Conservation (phyloP, 164 flowering plant species). For the Warburgia ugandensis region DNA sequence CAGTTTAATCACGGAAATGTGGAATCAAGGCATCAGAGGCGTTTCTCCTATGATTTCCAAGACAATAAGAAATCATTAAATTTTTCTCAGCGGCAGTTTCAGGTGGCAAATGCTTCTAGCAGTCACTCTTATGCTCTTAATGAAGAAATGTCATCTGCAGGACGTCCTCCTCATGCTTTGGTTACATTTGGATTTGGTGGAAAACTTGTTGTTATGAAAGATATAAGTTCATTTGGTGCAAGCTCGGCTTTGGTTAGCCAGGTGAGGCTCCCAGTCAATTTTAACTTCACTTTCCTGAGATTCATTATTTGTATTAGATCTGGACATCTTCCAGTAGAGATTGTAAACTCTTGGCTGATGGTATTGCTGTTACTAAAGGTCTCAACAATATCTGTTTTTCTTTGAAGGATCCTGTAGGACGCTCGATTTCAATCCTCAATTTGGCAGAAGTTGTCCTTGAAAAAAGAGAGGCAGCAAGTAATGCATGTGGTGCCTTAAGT, state of each 20-base stretch:
- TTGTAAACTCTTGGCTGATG: background rate
- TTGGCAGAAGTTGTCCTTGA: slow-evolving; percentile 56
- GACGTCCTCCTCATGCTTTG: slow-evolving; percentile 92
- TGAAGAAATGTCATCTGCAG: slow-evolving; percentile 69
- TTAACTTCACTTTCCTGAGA: background rate
- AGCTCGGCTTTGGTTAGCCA: slow-evolving; percentile 47
- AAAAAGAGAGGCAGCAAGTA: slow-evolving; percentile 23
- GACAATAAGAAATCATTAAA: slow-evolving; percentile 29
- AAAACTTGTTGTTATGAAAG: slow-evolving; percentile 79
- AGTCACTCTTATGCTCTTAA: slow-evolving; percentile 31
- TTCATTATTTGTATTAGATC: background rate
- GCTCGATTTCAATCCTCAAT: slow-evolving; percentile 61
- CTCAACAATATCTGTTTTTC: no score
- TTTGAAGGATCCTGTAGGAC: slow-evolving; percentile 57
- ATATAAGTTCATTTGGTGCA: slow-evolving; percentile 20
- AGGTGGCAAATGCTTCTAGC: slow-evolving; percentile 15
- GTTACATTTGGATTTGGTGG: slow-evolving; percentile 99
- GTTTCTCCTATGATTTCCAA: slow-evolving; percentile 32
- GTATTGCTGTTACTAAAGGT: slow-evolving; percentile 1
- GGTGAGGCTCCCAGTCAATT: slow-evolving; percentile 42
- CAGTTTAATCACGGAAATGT: slow-evolving; percentile 27
- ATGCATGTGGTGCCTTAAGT: slow-evolving; percentile 27
- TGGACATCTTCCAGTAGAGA: background rate
- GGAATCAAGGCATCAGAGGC: slow-evolving; percentile 34
- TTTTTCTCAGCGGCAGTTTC: slow-evolving; percentile 34